Conservation (phyloP, 306 rosid genomes). For the Carpinus fangiana region DNA sequence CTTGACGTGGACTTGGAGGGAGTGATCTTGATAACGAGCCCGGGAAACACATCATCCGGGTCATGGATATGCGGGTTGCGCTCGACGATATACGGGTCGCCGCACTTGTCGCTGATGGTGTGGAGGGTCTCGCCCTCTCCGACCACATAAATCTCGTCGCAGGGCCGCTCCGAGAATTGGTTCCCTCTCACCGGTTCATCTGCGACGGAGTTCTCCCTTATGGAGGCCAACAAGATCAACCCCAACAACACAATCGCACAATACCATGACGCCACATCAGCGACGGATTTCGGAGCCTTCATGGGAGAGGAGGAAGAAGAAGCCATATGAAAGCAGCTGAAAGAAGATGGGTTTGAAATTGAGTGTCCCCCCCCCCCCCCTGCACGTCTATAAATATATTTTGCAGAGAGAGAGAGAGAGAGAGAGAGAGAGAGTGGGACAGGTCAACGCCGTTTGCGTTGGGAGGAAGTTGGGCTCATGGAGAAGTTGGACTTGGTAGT, state of each 20-base stretch:
- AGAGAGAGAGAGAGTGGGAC: constrained; percentile 1
- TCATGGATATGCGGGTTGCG: constrained; percentile 24
- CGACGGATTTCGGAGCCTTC: constrained; percentile 17
- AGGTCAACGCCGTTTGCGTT: constrained; percentile 32
- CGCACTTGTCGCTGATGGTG: constrained; percentile 17
- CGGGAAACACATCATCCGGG: constrained; percentile 71
- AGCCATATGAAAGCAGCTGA: not conserved
- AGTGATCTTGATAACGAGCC: constrained; percentile 72
- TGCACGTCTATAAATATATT: not conserved
- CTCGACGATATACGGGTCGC: constrained; percentile 15
- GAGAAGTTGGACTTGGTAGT: constrained; percentile 34
- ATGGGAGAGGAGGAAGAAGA: constrained; percentile 11
- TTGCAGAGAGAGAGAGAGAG: not conserved
- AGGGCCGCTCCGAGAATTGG: constrained; percentile 34
- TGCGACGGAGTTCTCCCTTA: constrained; percentile 37
- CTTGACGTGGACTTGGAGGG: constrained; percentile 20
- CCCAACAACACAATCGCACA: constrained; percentile 46
- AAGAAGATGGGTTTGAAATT: constrained; percentile 4
- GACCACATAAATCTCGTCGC: constrained; percentile 47
- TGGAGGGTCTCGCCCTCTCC: constrained; percentile 8
- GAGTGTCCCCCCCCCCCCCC: no score
- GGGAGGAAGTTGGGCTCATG: constrained; percentile 28
- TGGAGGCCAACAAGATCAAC: constrained; percentile 56
- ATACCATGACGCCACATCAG: constrained; percentile 63
- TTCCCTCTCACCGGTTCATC: constrained; percentile 35